A percentile compares a stretch with the other conserved stretches of the same genome.
Conservation (phyloP, 2,329 filamentous ascomycete species). For the Nannizziopsis arthrosporioides region DNA sequence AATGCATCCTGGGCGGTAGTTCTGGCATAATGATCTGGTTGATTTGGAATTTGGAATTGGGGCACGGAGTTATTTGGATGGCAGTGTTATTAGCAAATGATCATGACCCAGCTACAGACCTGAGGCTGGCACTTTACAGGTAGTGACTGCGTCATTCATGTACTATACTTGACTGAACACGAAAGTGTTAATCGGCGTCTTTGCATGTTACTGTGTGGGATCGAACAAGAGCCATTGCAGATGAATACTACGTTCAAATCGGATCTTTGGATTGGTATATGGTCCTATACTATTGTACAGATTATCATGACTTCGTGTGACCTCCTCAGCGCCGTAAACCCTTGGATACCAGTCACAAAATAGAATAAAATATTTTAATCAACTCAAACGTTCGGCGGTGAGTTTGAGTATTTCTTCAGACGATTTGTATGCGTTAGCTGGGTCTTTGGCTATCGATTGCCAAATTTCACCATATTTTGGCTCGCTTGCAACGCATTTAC, state of each 20-base stretch:
- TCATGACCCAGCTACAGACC: too few relatives aligned
- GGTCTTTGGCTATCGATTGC: constrained; percentile 77
- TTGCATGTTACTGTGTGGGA: too few relatives aligned
- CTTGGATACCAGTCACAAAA: background rate
- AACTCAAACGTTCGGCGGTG: constrained; percentile 35
- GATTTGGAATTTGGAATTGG: too few relatives aligned
- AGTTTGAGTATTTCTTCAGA: constrained; percentile 73
- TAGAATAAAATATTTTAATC: background rate
- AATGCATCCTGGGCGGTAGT: constrained; percentile 1
- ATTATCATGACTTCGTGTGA: background rate
- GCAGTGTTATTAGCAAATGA: background rate
- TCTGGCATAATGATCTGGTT: background rate
- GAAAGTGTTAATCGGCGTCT: too few relatives aligned
- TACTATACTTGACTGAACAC: too few relatives aligned
- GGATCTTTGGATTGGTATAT: too few relatives aligned
- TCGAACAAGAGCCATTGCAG: background rate
- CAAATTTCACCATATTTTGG: constrained; percentile 88
- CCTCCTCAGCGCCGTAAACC: background rate
- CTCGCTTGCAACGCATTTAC: constrained; percentile 70
- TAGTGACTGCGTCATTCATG: too few relatives aligned
- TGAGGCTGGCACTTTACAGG: too few relatives aligned
- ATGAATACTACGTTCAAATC: background rate
- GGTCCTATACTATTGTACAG: background rate
- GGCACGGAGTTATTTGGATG: background rate
- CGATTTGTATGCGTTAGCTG: constrained; percentile 61